Evolutionary conservation across 1,284 basidiomycete species (phyloP), one percentile per base, ranked within the genome.

Genomic region (Rhodotorula sp.): DNA sequence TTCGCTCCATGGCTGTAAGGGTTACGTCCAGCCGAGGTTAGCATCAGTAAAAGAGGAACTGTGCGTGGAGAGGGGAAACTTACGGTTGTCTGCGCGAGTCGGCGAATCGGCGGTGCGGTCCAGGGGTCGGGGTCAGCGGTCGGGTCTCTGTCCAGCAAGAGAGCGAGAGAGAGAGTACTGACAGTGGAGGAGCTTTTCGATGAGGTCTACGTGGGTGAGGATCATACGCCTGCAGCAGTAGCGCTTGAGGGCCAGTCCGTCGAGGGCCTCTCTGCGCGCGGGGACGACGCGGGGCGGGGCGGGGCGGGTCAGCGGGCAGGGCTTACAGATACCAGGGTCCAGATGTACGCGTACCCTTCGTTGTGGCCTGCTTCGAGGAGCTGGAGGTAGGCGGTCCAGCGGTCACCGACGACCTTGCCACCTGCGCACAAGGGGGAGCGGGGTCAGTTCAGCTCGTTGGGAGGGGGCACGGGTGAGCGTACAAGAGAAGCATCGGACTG

Each of bases 141-240:
- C 12, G n/a, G 14, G 29, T 18, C 23, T 16, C 23, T 18, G 10
- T 7, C 7, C n/a, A 39, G 39, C 2, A 3, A 8, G 34, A 34
- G 6, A 34, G 34, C 5, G 20, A n/a, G 5, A 23, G 3, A 29
- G n/a, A 67, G 75, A 3, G 14, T 10, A 54, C 72, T 65, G 29
- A 72, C 72, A 76, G 67, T 77, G 72, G 47, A 76, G 46, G 26
- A 76, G 66, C 62, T 79, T 78, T 71, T 78, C 78, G 59, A 78
- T 78, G 18, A 78, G 58, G 63, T 78, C 78, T 72, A 97, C 94
- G 81, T 99, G 96, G 0, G 96, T 98, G 68, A 98, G 84, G 18
- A 99, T 92, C 96, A 99, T 99, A 67, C 96, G 87, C 61, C 96
- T 87, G 83, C 96, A 98, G 83, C 95, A 98, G 82, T 98, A 98